Evolutionary conservation across 1,139 yeast genomes (phyloP), one percentile per base, ranked within the genome.

Genomic region (Yamadazyma mexicana): DNA sequence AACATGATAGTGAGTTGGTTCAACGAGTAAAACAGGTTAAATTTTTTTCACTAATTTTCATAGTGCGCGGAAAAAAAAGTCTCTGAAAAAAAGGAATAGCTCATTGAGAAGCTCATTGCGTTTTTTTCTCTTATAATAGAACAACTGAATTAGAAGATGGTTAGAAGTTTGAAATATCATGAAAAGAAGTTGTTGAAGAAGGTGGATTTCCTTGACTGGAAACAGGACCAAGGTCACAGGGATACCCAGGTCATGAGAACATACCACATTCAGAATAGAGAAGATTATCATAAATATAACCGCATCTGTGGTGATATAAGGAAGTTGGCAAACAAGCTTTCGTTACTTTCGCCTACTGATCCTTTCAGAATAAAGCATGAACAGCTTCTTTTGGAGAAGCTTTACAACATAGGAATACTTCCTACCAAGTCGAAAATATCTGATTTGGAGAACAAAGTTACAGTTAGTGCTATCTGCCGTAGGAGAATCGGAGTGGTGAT

Each of bases 201-300:
- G 65, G 98, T 92, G 44, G 98, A 92, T 61, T 88, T 94, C 69
- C 86, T 89, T 40, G 95, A 92, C 63, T 94, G 98, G 96, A 92
- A 92, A 62, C 95, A 89, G 58, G 98, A 92, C 61, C 84, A 84
- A 44, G 91, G 94, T 28, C 98, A 94, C 61, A 73, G 98, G 48
- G 98, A 92, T 55, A 83, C 95, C 26, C 94, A 87, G 61, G 95
- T 94, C 32, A 92, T 92, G 95, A 77, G 94, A 54, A 86, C 88
- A 39, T 94, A 91, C 63, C 96, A 91, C 60, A 77, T 94, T 39
- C 96, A 88, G 56, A 86, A 91, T 61, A 79, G 98, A 58, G 96
- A 89, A 61, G 99, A 94, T 62, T 94, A 94, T 62, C 94, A 86
- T 59, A 88, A 89, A 59, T 92, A 92, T 63, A 92, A 92, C 67